Evolutionary conservation across 1,284 basidiomycete genomes (phyloP).

Genomic region (Trichosporon sp.): DNA sequence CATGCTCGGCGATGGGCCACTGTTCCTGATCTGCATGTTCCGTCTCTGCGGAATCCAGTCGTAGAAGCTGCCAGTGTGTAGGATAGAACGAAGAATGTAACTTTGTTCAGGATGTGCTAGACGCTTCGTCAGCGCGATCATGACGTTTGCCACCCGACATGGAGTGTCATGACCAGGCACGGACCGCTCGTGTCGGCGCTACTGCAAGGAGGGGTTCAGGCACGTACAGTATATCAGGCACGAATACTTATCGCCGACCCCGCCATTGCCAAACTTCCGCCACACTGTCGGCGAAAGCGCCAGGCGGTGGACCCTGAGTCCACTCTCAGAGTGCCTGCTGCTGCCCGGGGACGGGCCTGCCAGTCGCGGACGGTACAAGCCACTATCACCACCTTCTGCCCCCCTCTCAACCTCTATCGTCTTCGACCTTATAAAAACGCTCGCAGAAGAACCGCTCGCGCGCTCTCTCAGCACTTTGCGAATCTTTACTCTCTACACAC

Average conservation of each 20-base stretch:
- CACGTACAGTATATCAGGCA: neutral
- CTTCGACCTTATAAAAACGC: conserved; percentile 1
- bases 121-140: neutral
- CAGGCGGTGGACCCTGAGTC: neutral
- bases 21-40: neutral
- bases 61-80: conserved; percentile 1
- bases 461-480: conserved; percentile 4
- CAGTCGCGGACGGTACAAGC: neutral
- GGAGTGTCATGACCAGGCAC: neutral
- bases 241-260: neutral
- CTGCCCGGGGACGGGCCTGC: neutral
- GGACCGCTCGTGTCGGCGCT: neutral
- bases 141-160: neutral
- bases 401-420: neutral
- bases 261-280: neutral
- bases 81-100: neutral
- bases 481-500: neutral
- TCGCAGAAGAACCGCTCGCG: conserved; percentile 2
- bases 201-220: neutral
- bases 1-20: neutral
- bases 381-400: neutral
- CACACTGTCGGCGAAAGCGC: neutral
- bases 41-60: neutral
- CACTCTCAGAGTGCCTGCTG: neutral
- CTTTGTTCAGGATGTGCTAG: neutral